Percentiles rank a stretch among this genome's conserved stretches.
These are phyloP conservation scores for Aquilaria sinensis DNA, from an alignment of 345 rosid species.

Conservation along the genomic window DNA sequence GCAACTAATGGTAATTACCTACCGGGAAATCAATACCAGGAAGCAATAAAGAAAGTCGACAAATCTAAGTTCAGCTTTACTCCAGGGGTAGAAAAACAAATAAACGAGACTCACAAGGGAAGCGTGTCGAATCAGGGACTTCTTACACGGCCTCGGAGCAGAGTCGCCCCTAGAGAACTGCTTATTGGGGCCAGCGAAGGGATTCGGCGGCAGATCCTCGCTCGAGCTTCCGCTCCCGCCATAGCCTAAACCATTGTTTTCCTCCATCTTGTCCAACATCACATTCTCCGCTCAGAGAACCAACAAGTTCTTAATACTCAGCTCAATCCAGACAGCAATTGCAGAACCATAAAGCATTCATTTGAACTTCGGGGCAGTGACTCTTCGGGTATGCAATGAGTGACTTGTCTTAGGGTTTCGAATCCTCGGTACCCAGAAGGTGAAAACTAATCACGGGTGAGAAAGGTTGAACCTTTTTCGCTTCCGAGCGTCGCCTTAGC, in stretches of 20 bases:
- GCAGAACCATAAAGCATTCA: background rate
- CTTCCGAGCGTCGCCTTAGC: too few relatives aligned
- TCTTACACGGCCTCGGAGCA: constrained; percentile 33
- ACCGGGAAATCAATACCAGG: too few relatives aligned
- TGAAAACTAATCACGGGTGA: background rate
- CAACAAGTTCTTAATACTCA: background rate
- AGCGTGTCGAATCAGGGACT: constrained; percentile 61
- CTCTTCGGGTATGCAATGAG: background rate
- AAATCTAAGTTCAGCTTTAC: too few relatives aligned
- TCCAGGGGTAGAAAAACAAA: too few relatives aligned
- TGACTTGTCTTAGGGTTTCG: constrained; percentile 1
- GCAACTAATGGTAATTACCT: too few relatives aligned
- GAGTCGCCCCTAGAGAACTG: constrained; percentile 28
- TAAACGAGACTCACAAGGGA: constrained; percentile 50
- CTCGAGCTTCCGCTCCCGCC: constrained; percentile 49
- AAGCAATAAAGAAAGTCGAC: too few relatives aligned
- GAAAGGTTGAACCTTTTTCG: too few relatives aligned
- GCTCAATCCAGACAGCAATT: background rate
- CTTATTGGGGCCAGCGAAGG: constrained; percentile 26
- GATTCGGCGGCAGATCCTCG: constrained; percentile 67
- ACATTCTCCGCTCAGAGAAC: constrained; percentile 15
- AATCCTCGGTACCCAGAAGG: background rate
- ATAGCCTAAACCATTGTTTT: constrained; percentile 29
- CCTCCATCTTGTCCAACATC: constrained; percentile 62
- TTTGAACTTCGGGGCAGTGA: background rate